Evolutionary conservation across 352 stramenopile species (phyloP).

Genomic region (Pythium aquatile): DNA sequence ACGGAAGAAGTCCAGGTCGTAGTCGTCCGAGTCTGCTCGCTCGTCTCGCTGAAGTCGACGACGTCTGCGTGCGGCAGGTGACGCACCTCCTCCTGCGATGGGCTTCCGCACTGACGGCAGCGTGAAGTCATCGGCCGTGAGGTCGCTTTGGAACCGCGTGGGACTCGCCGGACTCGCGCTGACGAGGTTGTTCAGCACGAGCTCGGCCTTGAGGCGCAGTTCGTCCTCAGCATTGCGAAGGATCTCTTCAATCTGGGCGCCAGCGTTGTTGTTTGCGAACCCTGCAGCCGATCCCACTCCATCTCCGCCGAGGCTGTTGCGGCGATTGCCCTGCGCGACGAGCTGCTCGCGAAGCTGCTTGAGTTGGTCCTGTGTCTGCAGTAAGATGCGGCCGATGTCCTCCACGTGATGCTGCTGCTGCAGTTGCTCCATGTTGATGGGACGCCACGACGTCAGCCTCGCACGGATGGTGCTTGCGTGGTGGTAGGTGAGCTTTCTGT

Average conservation of each 20-base stretch:
- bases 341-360: conserved; percentile 74
- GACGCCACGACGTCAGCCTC: background rate
- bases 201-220: conserved; percentile 74
- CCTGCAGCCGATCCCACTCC: conserved; percentile 8
- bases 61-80: background rate
- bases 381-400: conserved; percentile 74
- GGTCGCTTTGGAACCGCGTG: conserved; percentile 15
- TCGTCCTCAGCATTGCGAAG: conserved; percentile 66
- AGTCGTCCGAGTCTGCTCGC: background rate
- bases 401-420: conserved; percentile 81
- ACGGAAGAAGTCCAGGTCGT: conserved; percentile 25
- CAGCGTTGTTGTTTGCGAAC: conserved; percentile 27
- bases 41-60: background rate
- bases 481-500: too few species aligned
- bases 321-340: conserved; percentile 16
- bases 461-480: background rate
- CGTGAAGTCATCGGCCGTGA: background rate
- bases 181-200: conserved; percentile 72
- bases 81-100: background rate
- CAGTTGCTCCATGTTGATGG: conserved; percentile 61
- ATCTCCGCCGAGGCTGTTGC: conserved; percentile 22
- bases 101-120: conserved; percentile 18
- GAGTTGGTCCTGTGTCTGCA: conserved; percentile 82
- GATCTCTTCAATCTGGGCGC: conserved; percentile 61
- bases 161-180: conserved; percentile 36